Percentiles rank a stretch among this genome's conserved stretches.
phyloP scores from a whole-genome alignment of 306 rosid genomes.

The Rosa lucieae region DNA sequence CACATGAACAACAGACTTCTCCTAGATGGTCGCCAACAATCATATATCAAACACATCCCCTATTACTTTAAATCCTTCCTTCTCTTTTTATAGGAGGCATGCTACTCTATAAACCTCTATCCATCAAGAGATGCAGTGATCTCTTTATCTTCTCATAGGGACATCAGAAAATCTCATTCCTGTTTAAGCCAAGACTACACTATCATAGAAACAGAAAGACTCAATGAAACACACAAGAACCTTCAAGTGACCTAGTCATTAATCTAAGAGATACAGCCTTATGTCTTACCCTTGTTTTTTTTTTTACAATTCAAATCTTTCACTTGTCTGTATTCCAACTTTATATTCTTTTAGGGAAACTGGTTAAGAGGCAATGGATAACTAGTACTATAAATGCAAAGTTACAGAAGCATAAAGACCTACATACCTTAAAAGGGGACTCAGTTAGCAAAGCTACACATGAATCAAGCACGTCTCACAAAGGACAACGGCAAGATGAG shows the following conservation, averaged over 20 bases:
- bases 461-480: slow-evolving; percentile 1
- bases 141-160: background rate
- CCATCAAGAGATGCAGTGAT: background rate
- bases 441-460: background rate
- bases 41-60: background rate
- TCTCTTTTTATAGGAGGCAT: background rate
- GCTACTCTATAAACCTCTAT: background rate
- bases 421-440: background rate
- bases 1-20: background rate
- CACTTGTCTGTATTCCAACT: background rate
- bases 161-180: background rate
- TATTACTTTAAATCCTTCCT: background rate
- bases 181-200: background rate
- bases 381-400: background rate
- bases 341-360: background rate
- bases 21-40: background rate
- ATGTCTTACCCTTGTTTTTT: background rate
- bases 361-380: background rate
- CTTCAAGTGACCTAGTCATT: background rate
- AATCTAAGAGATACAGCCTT: background rate
- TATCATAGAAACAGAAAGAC: background rate
- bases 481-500: background rate
- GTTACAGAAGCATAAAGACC: slow-evolving; percentile 6
- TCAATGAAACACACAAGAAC: background rate
- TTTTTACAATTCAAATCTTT: background rate